These are phyloP conservation scores for Schizochytrium sp. DNA, from an alignment of 108 stramenopile species.

Conservation along the genomic window DNA sequence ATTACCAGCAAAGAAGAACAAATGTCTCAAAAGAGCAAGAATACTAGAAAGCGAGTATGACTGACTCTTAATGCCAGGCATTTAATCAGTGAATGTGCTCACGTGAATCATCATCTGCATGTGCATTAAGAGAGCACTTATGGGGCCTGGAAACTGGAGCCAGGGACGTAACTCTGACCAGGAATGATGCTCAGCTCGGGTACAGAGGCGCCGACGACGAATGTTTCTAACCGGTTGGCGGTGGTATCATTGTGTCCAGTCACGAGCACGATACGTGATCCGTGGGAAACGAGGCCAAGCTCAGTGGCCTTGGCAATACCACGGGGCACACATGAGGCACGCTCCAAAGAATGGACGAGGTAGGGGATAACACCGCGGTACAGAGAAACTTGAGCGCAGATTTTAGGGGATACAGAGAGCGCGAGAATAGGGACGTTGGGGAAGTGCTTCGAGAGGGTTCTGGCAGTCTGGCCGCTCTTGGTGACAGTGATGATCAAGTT, in stretches of 20 bases:
- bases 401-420: slow-evolving; percentile 54
- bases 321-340: slow-evolving; percentile 66
- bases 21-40: too few relatives aligned
- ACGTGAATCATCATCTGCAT: neutral
- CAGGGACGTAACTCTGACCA: slow-evolving; percentile 49
- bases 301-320: slow-evolving; percentile 69
- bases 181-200: slow-evolving; percentile 54
- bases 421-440: slow-evolving; percentile 74
- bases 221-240: slow-evolving; percentile 66
- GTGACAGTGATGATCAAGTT: slow-evolving; percentile 91
- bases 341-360: slow-evolving; percentile 41
- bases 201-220: slow-evolving; percentile 62
- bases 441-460: slow-evolving; percentile 94
- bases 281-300: slow-evolving; percentile 62
- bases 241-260: slow-evolving; percentile 63
- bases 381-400: slow-evolving; percentile 64
- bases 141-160: slow-evolving; percentile 48
- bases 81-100: neutral
- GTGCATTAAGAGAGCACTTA: neutral
- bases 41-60: neutral
- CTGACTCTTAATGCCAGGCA: neutral
- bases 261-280: slow-evolving; percentile 63
- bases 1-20: too few relatives aligned
- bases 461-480: slow-evolving; percentile 91
- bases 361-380: slow-evolving; percentile 68